Percentiles rank a stretch among this genome's conserved stretches.
Evolutionary conservation across 768 basidiomycete species (phyloP).

Genomic region (Leccinum barrowsii): DNA sequence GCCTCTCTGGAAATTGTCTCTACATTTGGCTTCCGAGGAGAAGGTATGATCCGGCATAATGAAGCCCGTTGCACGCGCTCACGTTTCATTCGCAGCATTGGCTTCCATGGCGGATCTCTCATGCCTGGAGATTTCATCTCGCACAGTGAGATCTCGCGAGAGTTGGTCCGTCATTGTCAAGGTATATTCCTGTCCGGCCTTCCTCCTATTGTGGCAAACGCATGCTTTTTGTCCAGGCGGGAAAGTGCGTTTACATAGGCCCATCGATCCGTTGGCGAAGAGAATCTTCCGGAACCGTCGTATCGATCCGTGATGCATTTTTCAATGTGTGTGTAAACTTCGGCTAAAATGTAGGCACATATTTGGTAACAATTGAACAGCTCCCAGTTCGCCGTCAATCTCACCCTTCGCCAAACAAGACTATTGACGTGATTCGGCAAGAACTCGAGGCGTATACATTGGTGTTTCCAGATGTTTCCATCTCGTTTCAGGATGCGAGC

Average conservation of each 20-base stretch:
- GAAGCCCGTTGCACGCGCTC: conserved; percentile 6
- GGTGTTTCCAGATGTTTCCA: conserved; percentile 65
- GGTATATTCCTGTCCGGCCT: conserved; percentile 36
- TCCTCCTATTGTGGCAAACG: not conserved
- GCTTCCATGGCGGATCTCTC: conserved; percentile 44
- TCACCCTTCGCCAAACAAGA: conserved; percentile 56
- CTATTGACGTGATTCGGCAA: conserved; percentile 63
- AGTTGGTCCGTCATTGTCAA: conserved; percentile 79
- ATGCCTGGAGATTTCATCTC: conserved; percentile 64
- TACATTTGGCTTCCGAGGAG: conserved; percentile 90
- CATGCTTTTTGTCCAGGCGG: conserved; percentile 43
- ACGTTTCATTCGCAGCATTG: conserved; percentile 42
- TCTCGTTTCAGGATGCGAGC: conserved; percentile 59
- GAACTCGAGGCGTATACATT: conserved; percentile 74
- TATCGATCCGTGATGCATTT: conserved; percentile 86
- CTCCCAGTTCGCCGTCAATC: conserved; percentile 77
- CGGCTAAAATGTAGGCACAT: not conserved
- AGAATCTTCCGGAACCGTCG: conserved; percentile 72
- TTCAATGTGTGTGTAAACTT: conserved; percentile 59
- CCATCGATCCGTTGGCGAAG: conserved; percentile 73
- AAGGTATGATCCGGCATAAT: conserved; percentile 53
- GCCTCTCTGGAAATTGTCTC: conserved; percentile 48
- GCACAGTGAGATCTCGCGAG: conserved; percentile 57
- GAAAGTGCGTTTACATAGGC: conserved; percentile 64
- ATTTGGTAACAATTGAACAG: conserved; percentile 35